Evolutionary conservation across 805 yeast species (phyloP).

Genomic region (Saturnispora sanitii): DNA sequence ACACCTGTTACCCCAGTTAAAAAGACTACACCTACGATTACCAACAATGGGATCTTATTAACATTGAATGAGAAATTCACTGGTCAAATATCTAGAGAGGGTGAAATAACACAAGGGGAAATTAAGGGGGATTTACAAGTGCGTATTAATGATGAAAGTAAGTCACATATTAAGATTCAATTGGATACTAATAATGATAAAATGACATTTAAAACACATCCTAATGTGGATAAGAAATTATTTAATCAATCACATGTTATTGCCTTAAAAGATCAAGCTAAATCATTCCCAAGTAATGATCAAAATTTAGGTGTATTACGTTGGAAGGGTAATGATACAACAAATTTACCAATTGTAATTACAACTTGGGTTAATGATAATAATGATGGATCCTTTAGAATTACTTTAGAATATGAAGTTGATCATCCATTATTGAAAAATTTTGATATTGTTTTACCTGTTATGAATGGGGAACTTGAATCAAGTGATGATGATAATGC

Average conservation of each 20-base stretch:
- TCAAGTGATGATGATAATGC: conserved; percentile 46
- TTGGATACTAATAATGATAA: conserved; percentile 38
- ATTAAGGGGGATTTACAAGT: conserved; percentile 86
- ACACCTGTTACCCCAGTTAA: conserved; percentile 20
- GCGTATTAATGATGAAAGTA: conserved; percentile 68
- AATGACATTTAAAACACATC: conserved; percentile 83
- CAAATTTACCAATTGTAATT: conserved; percentile 52
- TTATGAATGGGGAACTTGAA: conserved; percentile 44
- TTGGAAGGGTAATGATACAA: conserved; percentile 64
- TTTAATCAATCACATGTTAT: conserved; percentile 51
- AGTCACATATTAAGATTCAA: conserved; percentile 56
- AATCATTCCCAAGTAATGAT: conserved; percentile 86
- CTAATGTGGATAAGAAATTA: conserved; percentile 76
- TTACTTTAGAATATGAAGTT: conserved; percentile 85
- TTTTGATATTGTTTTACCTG: conserved; percentile 54
- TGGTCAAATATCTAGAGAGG: conserved; percentile 78
- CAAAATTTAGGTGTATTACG: conserved; percentile 85
- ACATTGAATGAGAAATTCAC: conserved; percentile 67
- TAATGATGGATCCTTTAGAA: conserved; percentile 51
- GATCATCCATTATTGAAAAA: conserved; percentile 42
- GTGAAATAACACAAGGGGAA: conserved; percentile 58
- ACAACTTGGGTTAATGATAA: conserved; percentile 76
- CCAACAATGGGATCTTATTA: conserved; percentile 71
- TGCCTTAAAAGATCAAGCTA: conserved; percentile 65
- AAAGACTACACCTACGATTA: conserved; percentile 29